phyloP scores from a whole-genome alignment of 305 asterid genomes.

The Solanum hybrid region DNA sequence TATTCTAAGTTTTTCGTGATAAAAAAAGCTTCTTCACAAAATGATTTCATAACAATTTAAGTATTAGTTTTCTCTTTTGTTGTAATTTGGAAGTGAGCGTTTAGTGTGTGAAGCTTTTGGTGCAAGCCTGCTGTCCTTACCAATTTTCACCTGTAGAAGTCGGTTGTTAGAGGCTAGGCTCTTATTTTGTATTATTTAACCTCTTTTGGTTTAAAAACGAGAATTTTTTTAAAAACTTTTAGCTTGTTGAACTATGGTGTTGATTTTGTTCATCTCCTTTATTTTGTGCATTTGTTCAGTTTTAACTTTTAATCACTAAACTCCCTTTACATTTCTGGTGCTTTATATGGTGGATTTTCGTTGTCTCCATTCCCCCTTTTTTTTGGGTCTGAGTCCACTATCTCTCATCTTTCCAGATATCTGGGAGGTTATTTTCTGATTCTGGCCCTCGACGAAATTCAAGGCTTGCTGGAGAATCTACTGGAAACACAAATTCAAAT shows the following conservation, averaged over 20 bases:
- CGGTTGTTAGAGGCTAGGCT: background rate
- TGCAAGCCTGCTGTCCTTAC: background rate
- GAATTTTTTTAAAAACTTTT: background rate
- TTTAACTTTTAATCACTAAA: background rate
- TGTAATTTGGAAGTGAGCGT: background rate
- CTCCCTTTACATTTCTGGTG: background rate
- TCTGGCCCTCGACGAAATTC: slow-evolving; percentile 90
- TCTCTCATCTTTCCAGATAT: slow-evolving; percentile 49
- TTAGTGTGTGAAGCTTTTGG: background rate
- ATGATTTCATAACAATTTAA: background rate
- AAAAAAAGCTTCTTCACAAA: background rate
- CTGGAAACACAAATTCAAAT: slow-evolving; percentile 36
- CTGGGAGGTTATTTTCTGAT: slow-evolving; percentile 91
- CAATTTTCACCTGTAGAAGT: background rate
- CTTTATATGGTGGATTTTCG: background rate
- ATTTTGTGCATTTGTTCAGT: background rate
- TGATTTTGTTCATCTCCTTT: background rate
- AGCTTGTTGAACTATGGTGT: background rate
- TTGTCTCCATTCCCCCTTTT: background rate
- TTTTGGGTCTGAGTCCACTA: slow-evolving; percentile 11
- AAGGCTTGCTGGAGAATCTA: slow-evolving; percentile 81
- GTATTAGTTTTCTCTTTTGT: background rate
- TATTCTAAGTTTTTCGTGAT: too few species aligned
- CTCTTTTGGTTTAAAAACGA: background rate
- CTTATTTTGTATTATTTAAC: background rate